Base-by-base conservation (phyloP, 1,139 yeast genomes). In the Debaryomyces udenii region DNA sequence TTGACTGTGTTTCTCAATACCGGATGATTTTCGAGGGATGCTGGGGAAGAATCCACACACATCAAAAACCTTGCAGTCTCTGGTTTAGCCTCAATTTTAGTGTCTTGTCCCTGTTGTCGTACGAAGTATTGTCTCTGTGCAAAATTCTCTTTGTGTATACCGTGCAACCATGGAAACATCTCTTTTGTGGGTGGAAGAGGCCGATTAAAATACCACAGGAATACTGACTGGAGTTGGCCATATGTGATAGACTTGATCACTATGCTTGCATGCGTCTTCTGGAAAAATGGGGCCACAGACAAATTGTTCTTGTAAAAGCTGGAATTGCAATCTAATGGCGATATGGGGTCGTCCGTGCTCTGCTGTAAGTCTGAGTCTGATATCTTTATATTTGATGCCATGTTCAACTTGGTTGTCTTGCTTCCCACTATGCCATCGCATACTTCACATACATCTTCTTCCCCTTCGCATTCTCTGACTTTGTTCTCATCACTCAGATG, bases 111-210 rank as follows among this genome's bases (percentile, higher is more conserved):
- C 40, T 57, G 62, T 41, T 66, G 73, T 37, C 59, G 57, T 11
- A 63, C 46, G 46, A 73, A 72, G 48, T 66, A 73, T 39, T 63
- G 66, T 32, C 70, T 59, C 51, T 79, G 84, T 3, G 82, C 78
- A 47, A 66, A 67, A 52, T 79, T 79, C 31, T 70, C 75, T 26
- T 57, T 62, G 49, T 79, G 80, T 17, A 81, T 63, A 0, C 96
- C 95, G 58, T 90, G 96, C 31, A 88, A 70, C 97, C 97, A 90
- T 1, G 98, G 98, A 53, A 90, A 91, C 74, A 90, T 79, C 6
- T 56, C 60, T 20, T 70, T 76, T 10, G 93, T 83, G 2, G 76
- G 79, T 0, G 96, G 96, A 27, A 89, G 64, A 1, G 80, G 76
- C 6, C 72, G 61, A 43, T 72, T 48, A 65, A 71, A 79, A 52